Evolutionary conservation across 768 basidiomycete genomes (phyloP).

Genomic region (Tephrocybe sp.): DNA sequence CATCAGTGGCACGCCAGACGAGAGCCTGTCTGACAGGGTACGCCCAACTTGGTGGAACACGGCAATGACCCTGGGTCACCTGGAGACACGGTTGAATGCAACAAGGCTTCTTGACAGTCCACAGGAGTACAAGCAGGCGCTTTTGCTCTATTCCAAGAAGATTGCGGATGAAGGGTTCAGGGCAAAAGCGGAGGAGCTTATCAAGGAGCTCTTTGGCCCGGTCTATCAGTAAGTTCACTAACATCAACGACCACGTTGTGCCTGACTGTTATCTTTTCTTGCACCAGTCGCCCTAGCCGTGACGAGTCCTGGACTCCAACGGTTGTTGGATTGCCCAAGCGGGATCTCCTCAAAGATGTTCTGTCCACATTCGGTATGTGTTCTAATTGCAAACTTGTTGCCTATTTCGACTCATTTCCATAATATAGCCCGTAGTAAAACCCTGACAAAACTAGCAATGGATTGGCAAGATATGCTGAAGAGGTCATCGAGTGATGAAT

Average conservation of each 20-base stretch:
- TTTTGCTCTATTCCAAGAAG: constrained; percentile 78
- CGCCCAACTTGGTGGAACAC: constrained; percentile 80
- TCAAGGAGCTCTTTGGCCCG: constrained; percentile 88
- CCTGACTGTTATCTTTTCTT: constrained; percentile 7
- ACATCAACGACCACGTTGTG: neutral
- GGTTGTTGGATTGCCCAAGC: constrained; percentile 71
- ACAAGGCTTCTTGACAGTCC: constrained; percentile 76
- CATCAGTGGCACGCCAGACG: constrained; percentile 37
- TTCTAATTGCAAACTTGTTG: neutral
- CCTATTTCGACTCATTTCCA: neutral
- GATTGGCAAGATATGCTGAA: constrained; percentile 85
- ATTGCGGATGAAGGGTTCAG: constrained; percentile 89
- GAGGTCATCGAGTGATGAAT: constrained; percentile 58
- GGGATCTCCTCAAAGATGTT: constrained; percentile 83
- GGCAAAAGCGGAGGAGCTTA: constrained; percentile 87
- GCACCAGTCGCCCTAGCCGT: constrained; percentile 63
- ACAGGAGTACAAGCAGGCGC: constrained; percentile 78
- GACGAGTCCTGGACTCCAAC: constrained; percentile 68
- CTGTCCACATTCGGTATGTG: constrained; percentile 72
- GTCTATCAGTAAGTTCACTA: constrained; percentile 72
- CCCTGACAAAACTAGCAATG: constrained; percentile 67
- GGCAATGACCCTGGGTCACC: constrained; percentile 83
- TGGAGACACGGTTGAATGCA: constrained; percentile 81
- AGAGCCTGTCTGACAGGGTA: constrained; percentile 38
- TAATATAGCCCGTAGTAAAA: constrained; percentile 67